Conservation (phyloP, 78 protist genomes). For the Corallochytrium limacisporum region DNA sequence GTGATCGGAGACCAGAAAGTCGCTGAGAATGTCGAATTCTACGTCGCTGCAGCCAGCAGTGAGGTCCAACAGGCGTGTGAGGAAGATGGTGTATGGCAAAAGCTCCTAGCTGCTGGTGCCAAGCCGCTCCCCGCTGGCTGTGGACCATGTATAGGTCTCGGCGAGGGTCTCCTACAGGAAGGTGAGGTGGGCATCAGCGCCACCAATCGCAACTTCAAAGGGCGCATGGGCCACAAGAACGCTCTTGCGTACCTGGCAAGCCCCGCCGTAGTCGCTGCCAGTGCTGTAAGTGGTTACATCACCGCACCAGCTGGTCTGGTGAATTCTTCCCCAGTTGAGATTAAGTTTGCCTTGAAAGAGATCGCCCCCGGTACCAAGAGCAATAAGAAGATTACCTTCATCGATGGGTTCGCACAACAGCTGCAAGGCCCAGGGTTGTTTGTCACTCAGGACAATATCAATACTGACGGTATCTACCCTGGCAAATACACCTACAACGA, state of each 20-base stretch:
- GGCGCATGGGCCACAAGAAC: constrained; percentile 45
- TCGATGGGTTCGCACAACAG: constrained; percentile 9
- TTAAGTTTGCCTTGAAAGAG: background rate
- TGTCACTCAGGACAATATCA: constrained; percentile 41
- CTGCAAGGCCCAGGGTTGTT: constrained; percentile 14
- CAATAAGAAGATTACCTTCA: background rate
- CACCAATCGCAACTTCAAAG: constrained; percentile 65
- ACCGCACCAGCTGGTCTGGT: background rate
- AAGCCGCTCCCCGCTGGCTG: constrained; percentile 52
- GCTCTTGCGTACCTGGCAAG: constrained; percentile 44
- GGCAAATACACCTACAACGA: constrained; percentile 53
- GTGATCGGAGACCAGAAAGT: constrained; percentile 22
- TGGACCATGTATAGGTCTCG: constrained; percentile 64
- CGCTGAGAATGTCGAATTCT: constrained; percentile 26
- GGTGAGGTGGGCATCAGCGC: constrained; percentile 64
- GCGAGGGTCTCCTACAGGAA: constrained; percentile 43
- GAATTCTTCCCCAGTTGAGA: background rate
- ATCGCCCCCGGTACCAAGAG: background rate
- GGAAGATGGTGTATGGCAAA: constrained; percentile 38
- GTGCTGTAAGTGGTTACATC: constrained; percentile 44
- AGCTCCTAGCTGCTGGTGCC: constrained; percentile 40
- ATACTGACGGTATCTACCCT: constrained; percentile 51
- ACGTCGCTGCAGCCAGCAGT: constrained; percentile 47
- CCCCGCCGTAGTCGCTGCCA: constrained; percentile 56
- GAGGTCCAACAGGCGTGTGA: constrained; percentile 24